Evolutionary conservation across 2,329 filamentous ascomycete genomes (phyloP).

Genomic region (Fusarium sp.): DNA sequence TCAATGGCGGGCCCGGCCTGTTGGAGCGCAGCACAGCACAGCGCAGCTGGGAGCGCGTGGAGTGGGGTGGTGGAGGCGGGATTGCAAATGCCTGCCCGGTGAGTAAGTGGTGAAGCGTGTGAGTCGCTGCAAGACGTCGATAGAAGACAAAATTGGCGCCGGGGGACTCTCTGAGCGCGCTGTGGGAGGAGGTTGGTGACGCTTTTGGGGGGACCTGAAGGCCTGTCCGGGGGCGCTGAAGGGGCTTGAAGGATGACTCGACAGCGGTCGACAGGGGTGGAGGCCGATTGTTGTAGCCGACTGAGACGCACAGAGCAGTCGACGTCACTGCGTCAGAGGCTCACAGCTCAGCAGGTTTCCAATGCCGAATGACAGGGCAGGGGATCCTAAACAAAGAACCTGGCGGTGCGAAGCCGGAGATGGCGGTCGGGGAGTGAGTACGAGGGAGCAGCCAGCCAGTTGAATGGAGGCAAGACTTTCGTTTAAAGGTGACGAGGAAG

Average conservation of each 20-base stretch:
- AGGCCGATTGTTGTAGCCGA: not conserved
- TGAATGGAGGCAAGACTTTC: not conserved
- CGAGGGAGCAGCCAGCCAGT: not conserved
- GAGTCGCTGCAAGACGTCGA: constrained; percentile 11
- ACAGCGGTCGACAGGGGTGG: constrained; percentile 23
- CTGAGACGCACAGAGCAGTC: constrained; percentile 26
- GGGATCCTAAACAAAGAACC: constrained; percentile 23
- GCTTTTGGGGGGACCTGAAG: not conserved
- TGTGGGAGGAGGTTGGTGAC: constrained; percentile 7
- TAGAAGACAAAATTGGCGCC: constrained; percentile 7
- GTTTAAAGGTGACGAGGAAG: not conserved
- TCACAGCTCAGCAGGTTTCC: constrained; percentile 23
- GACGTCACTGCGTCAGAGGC: constrained; percentile 33
- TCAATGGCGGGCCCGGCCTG: constrained; percentile 39
- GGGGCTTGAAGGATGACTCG: constrained; percentile 14
- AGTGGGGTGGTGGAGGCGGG: constrained; percentile 35
- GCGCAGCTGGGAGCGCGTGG: constrained; percentile 23
- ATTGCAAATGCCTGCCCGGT: constrained; percentile 40
- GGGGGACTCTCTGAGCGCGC: not conserved
- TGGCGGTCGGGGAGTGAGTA: not conserved
- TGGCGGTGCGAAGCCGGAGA: constrained; percentile 23
- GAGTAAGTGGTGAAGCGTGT: constrained; percentile 18
- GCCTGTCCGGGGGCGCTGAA: not conserved
- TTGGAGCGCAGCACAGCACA: constrained; percentile 37
- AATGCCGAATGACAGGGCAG: constrained; percentile 31